A percentile compares a stretch with the other conserved stretches of the same genome.
These are phyloP conservation scores for Centaurea solstitialis DNA, from an alignment of 129 eudicot genomes.

Conservation along the genomic window DNA sequence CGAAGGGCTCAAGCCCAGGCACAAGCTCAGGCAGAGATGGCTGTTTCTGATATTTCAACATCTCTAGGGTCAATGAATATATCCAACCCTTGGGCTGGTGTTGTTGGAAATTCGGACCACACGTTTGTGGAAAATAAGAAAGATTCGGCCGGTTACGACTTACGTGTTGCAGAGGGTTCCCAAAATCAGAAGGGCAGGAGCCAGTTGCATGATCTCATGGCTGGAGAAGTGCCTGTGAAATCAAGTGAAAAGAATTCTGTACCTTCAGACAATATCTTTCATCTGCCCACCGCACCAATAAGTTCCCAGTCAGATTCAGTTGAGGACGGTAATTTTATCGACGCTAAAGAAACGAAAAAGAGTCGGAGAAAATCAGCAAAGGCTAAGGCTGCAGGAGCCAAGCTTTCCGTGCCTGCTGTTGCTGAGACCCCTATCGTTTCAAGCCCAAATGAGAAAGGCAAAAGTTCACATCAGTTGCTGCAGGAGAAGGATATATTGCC, in stretches of 20 bases:
- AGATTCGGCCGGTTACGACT: slow-evolving; percentile 33
- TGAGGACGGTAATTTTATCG: slow-evolving; percentile 64
- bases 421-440: slow-evolving; percentile 49
- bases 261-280: slow-evolving; percentile 21
- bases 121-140: slow-evolving; percentile 38
- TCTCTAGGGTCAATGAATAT: slow-evolving; percentile 54
- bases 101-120: slow-evolving; percentile 47
- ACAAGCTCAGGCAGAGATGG: slow-evolving; percentile 32
- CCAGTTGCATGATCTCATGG: slow-evolving; percentile 61
- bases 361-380: slow-evolving; percentile 84
- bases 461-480: slow-evolving; percentile 47
- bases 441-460: slow-evolving; percentile 59
- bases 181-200: slow-evolving; percentile 45
- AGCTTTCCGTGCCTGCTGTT: slow-evolving; percentile 44
- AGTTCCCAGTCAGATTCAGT: slow-evolving; percentile 33
- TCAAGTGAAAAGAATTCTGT: slow-evolving; percentile 41
- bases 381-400: slow-evolving; percentile 62
- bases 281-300: slow-evolving; percentile 6
- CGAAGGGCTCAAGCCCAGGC: slow-evolving; percentile 41
- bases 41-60: slow-evolving; percentile 49
- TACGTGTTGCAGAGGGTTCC: slow-evolving; percentile 28
- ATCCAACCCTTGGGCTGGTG: slow-evolving; percentile 73
- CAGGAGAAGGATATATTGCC: slow-evolving; percentile 65
- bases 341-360: slow-evolving; percentile 88
- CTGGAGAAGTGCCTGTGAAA: slow-evolving; percentile 43